Evolutionary conservation across 1,139 yeast genomes (phyloP), one percentile per base, ranked within the genome.

Genomic region (Sugiyamaella xylanicola): DNA sequence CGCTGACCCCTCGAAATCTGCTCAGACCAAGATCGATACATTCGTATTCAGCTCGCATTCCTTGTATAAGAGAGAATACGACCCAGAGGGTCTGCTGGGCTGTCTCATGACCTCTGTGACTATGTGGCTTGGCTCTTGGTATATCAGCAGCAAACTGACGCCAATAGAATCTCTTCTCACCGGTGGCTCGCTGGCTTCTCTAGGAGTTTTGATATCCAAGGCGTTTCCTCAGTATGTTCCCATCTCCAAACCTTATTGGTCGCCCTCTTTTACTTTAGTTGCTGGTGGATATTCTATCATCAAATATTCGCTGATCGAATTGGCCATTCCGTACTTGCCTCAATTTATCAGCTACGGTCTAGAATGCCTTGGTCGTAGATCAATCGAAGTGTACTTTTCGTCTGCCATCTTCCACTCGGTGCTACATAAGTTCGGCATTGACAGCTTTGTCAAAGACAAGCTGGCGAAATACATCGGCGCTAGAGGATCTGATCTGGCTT

Each of bases 71-170:
- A 63, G 67, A 17, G 64, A 61, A 22, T 68, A 65, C 53, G 76
- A 73, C 52, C 76, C 76, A 0, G 76, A 73, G 57, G 76, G 76
- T 1, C 55, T 71, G 22, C 62, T 73, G 16, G 74, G 76, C 1
- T 59, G 69, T 3, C 53, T 73, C 16, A 69, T 66, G 60, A 68
- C 74, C 3, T 61, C 75, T 0, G 66, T 72, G 1, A 64, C 73
- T 9, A 64, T 72, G 63, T 73, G 75, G 74, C 20, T 47, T 8
- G 55, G 55, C n/a, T 62, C 60, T 27, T 70, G 72, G 69, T 70
- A 64, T 49, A 62, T 59, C 22, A 53, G 51, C 8, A 63, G 61
- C 40, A 56, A 58, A 16, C 57, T 68, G 44, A 51, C 66, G 9
- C 44, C 59, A 8, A 54, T 56, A 27, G 68, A 68, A 39, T 54